These are phyloP conservation scores for Pseudogymnoascus sp. DNA, from an alignment of 2,329 filamentous ascomycete species.

Conservation along the genomic window DNA sequence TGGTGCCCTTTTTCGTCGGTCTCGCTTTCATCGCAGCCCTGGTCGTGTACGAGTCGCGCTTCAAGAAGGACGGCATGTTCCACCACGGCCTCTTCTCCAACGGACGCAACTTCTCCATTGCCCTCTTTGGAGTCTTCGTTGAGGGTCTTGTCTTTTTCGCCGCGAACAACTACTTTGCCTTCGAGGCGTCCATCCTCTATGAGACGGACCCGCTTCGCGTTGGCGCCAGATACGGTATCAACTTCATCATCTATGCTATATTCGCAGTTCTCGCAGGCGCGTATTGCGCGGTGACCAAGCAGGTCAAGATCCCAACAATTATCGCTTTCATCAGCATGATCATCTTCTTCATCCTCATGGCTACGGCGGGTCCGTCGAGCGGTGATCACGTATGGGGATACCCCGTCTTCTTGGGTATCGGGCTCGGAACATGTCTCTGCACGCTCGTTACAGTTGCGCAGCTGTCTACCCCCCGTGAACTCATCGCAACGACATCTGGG, in stretches of 20 bases:
- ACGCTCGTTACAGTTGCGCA: conserved; percentile 34
- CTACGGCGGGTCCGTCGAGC: conserved; percentile 25
- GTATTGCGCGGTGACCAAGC: conserved; percentile 20
- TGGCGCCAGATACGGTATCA: conserved; percentile 31
- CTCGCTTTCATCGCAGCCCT: conserved; percentile 23
- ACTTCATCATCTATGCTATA: conserved; percentile 28
- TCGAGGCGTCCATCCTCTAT: conserved; percentile 32
- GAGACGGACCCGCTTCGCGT: conserved; percentile 31
- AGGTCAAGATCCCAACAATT: conserved; percentile 25
- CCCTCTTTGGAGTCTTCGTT: conserved; percentile 31
- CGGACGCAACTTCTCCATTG: conserved; percentile 33
- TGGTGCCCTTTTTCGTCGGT: conserved; percentile 32
- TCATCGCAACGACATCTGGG: conserved; percentile 28
- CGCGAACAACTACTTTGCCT: conserved; percentile 38
- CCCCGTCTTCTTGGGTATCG: conserved; percentile 31
- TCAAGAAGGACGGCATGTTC: conserved; percentile 36
- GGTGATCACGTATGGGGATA: conserved; percentile 31
- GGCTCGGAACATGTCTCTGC: conserved; percentile 31
- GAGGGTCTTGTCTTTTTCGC: conserved; percentile 36
- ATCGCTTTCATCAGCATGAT: conserved; percentile 26
- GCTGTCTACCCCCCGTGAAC: conserved; percentile 32
- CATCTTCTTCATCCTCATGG: conserved; percentile 32
- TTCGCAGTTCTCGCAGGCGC: conserved; percentile 28
- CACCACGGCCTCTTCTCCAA: conserved; percentile 34
- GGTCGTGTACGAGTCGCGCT: conserved; percentile 30